phyloP scores from a whole-genome alignment of 352 stramenopile genomes.

The Globisporangium lucens region DNA sequence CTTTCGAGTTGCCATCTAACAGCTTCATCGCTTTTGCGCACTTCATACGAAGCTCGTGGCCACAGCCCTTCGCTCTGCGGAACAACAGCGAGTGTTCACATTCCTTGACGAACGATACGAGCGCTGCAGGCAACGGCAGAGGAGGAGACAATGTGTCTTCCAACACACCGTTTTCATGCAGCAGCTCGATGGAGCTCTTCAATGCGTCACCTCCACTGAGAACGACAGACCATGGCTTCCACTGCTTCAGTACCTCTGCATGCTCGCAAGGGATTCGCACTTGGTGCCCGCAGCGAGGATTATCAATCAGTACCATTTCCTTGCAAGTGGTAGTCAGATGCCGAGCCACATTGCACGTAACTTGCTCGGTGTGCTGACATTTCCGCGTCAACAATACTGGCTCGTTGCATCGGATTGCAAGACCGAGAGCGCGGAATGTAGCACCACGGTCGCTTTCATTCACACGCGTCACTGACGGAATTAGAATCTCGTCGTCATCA shows the following conservation, averaged over 20 bases:
- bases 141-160: slow-evolving; percentile 35
- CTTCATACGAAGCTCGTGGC: slow-evolving; percentile 55
- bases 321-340: slow-evolving; percentile 28
- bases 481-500: slow-evolving; percentile 9
- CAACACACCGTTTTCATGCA: slow-evolving; percentile 37
- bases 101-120: slow-evolving; percentile 30
- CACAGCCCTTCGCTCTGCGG: slow-evolving; percentile 37
- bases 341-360: slow-evolving; percentile 51
- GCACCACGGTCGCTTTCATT: slow-evolving; percentile 22
- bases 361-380: slow-evolving; percentile 43
- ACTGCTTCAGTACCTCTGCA: slow-evolving; percentile 23
- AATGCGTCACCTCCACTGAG: not conserved
- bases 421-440: slow-evolving; percentile 39
- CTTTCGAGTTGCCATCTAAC: slow-evolving; percentile 18
- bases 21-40: slow-evolving; percentile 49
- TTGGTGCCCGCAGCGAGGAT: slow-evolving; percentile 48
- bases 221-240: slow-evolving; percentile 45
- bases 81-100: slow-evolving; percentile 41
- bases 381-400: slow-evolving; percentile 30
- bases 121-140: slow-evolving; percentile 16
- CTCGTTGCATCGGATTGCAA: slow-evolving; percentile 39
- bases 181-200: slow-evolving; percentile 18
- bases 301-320: slow-evolving; percentile 24
- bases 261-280: slow-evolving; percentile 42
- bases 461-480: slow-evolving; percentile 30